These are phyloP conservation scores for Collybia sordida DNA, from an alignment of 768 basidiomycete genomes.

Conservation along the genomic window DNA sequence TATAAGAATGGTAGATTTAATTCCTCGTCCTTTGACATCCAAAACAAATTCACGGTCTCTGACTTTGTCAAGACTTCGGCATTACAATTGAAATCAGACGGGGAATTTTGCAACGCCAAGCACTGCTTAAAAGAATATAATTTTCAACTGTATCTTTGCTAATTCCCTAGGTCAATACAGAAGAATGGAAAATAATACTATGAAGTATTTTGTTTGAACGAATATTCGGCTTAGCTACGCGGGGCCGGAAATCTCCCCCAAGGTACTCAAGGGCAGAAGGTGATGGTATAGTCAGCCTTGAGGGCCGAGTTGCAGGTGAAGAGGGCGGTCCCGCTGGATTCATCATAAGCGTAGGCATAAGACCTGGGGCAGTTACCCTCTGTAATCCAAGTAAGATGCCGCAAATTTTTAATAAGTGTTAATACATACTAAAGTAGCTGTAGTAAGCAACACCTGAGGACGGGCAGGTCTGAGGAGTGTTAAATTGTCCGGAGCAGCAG, in stretches of 20 bases:
- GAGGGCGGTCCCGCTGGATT: constrained; percentile 48
- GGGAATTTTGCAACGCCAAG: too few species aligned
- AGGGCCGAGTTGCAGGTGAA: constrained; percentile 45
- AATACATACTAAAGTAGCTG: constrained; percentile 33
- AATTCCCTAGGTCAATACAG: too few species aligned
- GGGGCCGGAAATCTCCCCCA: too few species aligned
- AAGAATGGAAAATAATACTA: too few species aligned
- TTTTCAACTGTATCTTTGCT: too few species aligned
- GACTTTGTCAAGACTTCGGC: too few species aligned
- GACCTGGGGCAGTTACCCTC: constrained; percentile 42
- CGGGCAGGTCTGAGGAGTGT: constrained; percentile 57
- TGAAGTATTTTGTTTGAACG: too few species aligned
- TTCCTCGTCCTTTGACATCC: background rate
- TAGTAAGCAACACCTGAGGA: constrained; percentile 41
- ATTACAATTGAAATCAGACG: too few species aligned
- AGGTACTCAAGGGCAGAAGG: constrained; percentile 43
- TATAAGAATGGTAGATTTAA: too few species aligned
- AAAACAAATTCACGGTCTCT: too few species aligned
- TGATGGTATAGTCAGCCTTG: constrained; percentile 47
- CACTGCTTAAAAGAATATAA: too few species aligned
- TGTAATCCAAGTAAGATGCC: constrained; percentile 11
- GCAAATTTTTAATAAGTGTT: background rate
- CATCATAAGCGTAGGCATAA: constrained; percentile 59
- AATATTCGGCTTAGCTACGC: too few species aligned
- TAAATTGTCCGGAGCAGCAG: constrained; percentile 61